Conservation (phyloP, 192 early-diverging fungal species). For the Coemansia guatemalensis region DNA sequence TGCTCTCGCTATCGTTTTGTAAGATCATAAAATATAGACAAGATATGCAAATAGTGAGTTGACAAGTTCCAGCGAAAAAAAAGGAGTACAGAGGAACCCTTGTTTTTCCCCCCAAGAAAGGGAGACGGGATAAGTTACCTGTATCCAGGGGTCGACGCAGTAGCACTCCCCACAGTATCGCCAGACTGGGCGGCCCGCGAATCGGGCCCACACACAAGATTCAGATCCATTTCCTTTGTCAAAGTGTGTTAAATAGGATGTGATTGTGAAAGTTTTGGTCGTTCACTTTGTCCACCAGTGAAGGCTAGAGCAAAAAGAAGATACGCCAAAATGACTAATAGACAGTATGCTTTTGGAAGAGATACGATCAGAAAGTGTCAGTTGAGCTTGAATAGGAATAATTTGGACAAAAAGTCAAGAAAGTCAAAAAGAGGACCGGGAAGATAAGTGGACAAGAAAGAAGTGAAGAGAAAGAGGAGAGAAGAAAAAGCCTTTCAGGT, state of each 20-base stretch:
- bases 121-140: background rate
- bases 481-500: background rate
- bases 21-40: no score
- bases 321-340: background rate
- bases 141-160: background rate
- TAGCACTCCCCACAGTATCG: background rate
- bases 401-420: background rate
- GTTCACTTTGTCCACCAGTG: background rate
- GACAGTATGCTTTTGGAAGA: no score
- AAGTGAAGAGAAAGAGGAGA: slow-evolving; percentile 7
- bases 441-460: background rate
- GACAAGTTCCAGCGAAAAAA: background rate
- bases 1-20: background rate
- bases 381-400: background rate
- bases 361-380: slow-evolving; percentile 3
- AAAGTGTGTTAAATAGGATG: background rate
- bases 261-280: background rate
- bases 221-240: slow-evolving; percentile 37
- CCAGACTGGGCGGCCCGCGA: background rate
- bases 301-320: background rate
- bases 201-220: slow-evolving; percentile 32
- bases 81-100: background rate
- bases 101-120: no score
- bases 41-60: background rate
- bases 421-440: slow-evolving; percentile 7